phyloP scores from a whole-genome alignment of 352 stramenopile species.

The Globisporangium acanthophoron region DNA sequence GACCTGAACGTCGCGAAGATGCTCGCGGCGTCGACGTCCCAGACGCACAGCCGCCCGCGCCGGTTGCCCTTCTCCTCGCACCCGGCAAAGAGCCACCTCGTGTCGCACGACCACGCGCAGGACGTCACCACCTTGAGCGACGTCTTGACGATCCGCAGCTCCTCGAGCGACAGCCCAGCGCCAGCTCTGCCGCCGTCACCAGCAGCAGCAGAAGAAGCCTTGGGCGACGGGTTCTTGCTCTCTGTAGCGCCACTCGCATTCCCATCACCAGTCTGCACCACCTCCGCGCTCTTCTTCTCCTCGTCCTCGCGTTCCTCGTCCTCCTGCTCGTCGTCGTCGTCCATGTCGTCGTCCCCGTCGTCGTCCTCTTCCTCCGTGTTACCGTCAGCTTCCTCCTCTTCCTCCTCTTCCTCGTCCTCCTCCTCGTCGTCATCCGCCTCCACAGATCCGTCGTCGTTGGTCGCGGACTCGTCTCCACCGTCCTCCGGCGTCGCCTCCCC shows the following conservation, averaged over 20 bases:
- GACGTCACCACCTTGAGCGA: constrained; percentile 58
- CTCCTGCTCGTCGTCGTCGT: constrained; percentile 18
- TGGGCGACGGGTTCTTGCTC: constrained; percentile 9
- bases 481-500: constrained; percentile 7
- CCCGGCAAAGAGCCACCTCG: constrained; percentile 45
- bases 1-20: constrained; percentile 43
- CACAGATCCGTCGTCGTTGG: constrained; percentile 22
- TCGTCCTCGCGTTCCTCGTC: constrained; percentile 12
- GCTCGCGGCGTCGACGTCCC: constrained; percentile 53
- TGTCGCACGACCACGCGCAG: constrained; percentile 66
- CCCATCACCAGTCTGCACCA: not conserved
- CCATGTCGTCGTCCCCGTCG: constrained; percentile 12
- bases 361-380: constrained; percentile 16
- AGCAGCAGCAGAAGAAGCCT: not conserved
- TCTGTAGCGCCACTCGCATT: no score
- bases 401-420: constrained; percentile 31
- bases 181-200: not conserved
- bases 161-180: constrained; percentile 28
- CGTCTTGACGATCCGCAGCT: constrained; percentile 45
- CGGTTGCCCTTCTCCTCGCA: constrained; percentile 67
- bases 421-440: constrained; percentile 28
- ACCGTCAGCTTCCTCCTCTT: constrained; percentile 20
- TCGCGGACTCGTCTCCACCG: constrained; percentile 21
- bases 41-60: constrained; percentile 53
- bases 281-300: not conserved